A percentile compares a stretch with the other conserved stretches of the same genome.
Conservation (phyloP, 306 rosid genomes). For the Citrullus mucosospermus region DNA sequence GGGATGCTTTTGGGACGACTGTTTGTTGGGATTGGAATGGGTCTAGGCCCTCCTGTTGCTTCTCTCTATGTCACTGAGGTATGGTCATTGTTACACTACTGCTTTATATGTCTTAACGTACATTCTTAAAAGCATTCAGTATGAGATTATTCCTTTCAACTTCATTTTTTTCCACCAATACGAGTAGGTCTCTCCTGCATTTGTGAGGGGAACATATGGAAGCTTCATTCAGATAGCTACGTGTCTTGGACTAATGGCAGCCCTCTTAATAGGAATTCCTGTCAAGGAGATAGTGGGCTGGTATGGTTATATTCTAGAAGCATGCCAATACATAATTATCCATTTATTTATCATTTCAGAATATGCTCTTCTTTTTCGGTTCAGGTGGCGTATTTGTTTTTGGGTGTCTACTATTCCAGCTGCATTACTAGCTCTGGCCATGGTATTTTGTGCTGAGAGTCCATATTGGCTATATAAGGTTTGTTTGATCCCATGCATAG, state of each 20-base stretch:
- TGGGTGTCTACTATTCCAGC: slow-evolving; percentile 83
- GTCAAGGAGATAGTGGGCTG: slow-evolving; percentile 73
- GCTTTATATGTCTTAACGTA: not conserved
- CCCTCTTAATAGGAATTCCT: slow-evolving; percentile 88
- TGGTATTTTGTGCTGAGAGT: slow-evolving; percentile 82
- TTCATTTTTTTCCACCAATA: slow-evolving; percentile 9
- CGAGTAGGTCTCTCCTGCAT: slow-evolving; percentile 79
- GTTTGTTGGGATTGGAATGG: slow-evolving; percentile 93
- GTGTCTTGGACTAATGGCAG: slow-evolving; percentile 82
- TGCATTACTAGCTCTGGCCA: slow-evolving; percentile 53
- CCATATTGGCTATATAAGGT: slow-evolving; percentile 96
- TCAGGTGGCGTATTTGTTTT: slow-evolving; percentile 98
- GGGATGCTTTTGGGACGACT: slow-evolving; percentile 95
- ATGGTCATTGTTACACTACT: slow-evolving; percentile 2
- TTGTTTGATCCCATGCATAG: slow-evolving; percentile 8
- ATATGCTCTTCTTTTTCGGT: slow-evolving; percentile 9
- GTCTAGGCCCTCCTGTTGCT: slow-evolving; percentile 79
- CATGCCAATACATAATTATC: slow-evolving; percentile 8
- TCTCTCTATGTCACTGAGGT: slow-evolving; percentile 90
- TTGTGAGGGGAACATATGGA: slow-evolving; percentile 89
- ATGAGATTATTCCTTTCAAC: not conserved
- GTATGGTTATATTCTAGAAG: slow-evolving; percentile 25
- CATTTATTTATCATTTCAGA: slow-evolving; percentile 14
- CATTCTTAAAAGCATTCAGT: not conserved
- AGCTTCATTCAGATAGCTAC: slow-evolving; percentile 89